These are phyloP conservation scores for Lentinus tigrinus DNA, from an alignment of 768 basidiomycete genomes.

Conservation along the genomic window DNA sequence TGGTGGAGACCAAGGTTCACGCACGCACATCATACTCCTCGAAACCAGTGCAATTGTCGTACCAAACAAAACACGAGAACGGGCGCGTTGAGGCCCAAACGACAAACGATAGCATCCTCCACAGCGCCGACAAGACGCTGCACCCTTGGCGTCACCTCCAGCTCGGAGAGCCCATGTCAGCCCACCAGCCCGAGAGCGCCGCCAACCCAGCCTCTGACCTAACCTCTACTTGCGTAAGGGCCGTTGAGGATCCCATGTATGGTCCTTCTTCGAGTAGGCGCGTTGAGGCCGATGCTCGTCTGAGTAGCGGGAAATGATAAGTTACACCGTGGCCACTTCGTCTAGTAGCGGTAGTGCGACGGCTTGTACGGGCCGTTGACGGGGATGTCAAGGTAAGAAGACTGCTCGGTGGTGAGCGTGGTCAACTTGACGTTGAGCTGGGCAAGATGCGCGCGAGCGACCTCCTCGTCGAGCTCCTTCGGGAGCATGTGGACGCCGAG, in stretches of 20 bases:
- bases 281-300: conserved; percentile 54
- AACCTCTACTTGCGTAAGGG: conserved; percentile 17
- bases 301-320: conserved; percentile 5
- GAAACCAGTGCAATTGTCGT: neutral
- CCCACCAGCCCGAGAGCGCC: conserved; percentile 16
- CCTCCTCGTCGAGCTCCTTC: conserved; percentile 98
- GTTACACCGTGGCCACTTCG: conserved; percentile 15
- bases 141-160: conserved; percentile 6
- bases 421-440: conserved; percentile 96
- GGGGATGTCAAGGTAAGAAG: conserved; percentile 90
- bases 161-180: conserved; percentile 1
- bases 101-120: conserved; percentile 14
- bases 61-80: conserved; percentile 4
- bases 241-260: conserved; percentile 32
- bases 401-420: conserved; percentile 66
- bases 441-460: conserved; percentile 91
- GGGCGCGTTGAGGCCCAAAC: conserved; percentile 29
- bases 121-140: conserved; percentile 3
- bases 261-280: conserved; percentile 35
- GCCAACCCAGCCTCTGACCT: conserved; percentile 19
- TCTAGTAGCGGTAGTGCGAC: conserved; percentile 64
- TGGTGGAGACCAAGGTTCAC: neutral
- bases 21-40: neutral
- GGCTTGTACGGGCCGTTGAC: conserved; percentile 79
- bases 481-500: conserved; percentile 98